Conservation (phyloP, 1,139 yeast genomes). For the Zygosaccharomyces sapae region DNA sequence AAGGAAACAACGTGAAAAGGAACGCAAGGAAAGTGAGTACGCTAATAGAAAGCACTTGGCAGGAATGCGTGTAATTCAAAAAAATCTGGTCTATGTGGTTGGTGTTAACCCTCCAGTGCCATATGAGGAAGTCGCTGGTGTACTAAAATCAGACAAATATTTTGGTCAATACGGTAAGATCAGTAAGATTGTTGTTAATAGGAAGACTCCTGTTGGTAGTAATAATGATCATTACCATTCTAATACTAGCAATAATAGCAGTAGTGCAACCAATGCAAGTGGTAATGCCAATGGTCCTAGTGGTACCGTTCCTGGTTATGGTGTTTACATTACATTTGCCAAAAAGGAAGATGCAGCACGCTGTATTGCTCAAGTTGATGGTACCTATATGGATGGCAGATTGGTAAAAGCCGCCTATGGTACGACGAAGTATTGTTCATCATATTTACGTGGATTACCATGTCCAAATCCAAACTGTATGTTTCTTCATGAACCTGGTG, state of each 20-base stretch:
- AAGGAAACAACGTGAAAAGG: constrained; percentile 84
- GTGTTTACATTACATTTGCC: constrained; percentile 92
- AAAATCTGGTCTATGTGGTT: constrained; percentile 92
- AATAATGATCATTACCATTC: constrained; percentile 38
- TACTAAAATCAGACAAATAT: constrained; percentile 84
- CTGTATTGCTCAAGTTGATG: constrained; percentile 92
- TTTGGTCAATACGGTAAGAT: constrained; percentile 98
- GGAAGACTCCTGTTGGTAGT: constrained; percentile 50
- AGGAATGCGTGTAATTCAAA: constrained; percentile 96
- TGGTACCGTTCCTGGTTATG: constrained; percentile 68
- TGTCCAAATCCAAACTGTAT: constrained; percentile 99
- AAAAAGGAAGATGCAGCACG: constrained; percentile 90
- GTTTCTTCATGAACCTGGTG: constrained; percentile 99
- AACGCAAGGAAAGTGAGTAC: constrained; percentile 84
- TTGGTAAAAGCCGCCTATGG: constrained; percentile 92
- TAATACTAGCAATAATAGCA: constrained; percentile 42
- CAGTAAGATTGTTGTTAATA: constrained; percentile 87
- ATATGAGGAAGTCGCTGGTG: constrained; percentile 81
- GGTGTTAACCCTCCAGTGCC: constrained; percentile 86
- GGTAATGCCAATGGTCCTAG: constrained; percentile 43
- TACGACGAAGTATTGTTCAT: constrained; percentile 97
- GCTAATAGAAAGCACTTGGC: constrained; percentile 89
- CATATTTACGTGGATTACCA: constrained; percentile 88
- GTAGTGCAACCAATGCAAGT: constrained; percentile 31
- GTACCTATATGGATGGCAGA: constrained; percentile 88